Conservation (phyloP, 257 asterid genomes). For the Nicotiana benthamiana region DNA sequence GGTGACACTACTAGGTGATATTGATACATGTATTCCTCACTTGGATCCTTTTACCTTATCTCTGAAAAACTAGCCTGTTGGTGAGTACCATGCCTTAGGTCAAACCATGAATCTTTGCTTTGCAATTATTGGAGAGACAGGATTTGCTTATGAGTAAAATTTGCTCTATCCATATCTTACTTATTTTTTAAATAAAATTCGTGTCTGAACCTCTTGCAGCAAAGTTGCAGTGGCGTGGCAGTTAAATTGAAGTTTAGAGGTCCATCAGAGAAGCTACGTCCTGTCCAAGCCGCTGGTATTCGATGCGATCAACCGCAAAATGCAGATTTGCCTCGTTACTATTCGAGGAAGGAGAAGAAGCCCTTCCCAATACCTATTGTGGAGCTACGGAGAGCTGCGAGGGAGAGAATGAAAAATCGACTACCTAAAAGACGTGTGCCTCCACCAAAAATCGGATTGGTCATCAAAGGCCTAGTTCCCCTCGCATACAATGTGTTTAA, state of each 20-base stretch:
- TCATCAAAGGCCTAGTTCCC: conserved; percentile 63
- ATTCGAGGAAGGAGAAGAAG: conserved; percentile 79
- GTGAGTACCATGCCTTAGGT: neutral
- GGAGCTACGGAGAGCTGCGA: conserved; percentile 82
- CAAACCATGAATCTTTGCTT: neutral
- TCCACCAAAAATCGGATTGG: conserved; percentile 84
- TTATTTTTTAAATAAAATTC: neutral
- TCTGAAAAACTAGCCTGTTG: neutral
- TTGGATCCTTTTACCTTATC: neutral
- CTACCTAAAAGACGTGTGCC: conserved; percentile 51
- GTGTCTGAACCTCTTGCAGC: conserved; percentile 30
- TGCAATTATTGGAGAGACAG: neutral
- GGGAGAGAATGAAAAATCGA: conserved; percentile 71
- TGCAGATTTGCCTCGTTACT: conserved; percentile 84
- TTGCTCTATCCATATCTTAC: neutral
- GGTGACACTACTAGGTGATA: neutral
- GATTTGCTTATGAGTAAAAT: neutral
- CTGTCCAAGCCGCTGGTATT: conserved; percentile 24
- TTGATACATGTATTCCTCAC: neutral
- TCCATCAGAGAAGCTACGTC: conserved; percentile 22
- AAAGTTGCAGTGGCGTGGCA: conserved; percentile 24
- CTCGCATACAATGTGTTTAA: conserved; percentile 66
- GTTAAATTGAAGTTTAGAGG: conserved; percentile 24
- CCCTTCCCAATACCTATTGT: conserved; percentile 89
- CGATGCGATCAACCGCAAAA: conserved; percentile 68